Evolutionary conservation across 352 stramenopile genomes (phyloP), one percentile per base, ranked within the genome.

Genomic region (Phytophthora cryptogea): DNA sequence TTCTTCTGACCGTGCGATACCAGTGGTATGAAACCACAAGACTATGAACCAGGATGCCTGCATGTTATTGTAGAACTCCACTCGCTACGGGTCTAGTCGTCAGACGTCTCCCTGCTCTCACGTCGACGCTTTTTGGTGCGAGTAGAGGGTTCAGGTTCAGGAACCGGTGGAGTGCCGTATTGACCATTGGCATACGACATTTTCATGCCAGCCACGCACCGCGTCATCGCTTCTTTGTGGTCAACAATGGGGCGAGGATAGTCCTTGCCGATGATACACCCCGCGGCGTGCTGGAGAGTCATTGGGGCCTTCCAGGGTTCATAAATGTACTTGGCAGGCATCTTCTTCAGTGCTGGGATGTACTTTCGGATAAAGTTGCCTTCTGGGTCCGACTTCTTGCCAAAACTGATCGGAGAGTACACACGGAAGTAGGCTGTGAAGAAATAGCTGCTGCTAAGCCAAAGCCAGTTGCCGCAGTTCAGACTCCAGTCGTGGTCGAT

Each of bases 391-490:
- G 88, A 98, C 65, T 99, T 99, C 67, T 98, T 98, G 8, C 87
- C 89, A 62, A 98, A 98, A 1, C 83, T 83, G 45, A 92, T 86
- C 3, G 95, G 95, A 6, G 80, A 97, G 56, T 99, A 99, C 54
- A 97, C 96, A 47, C 96, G 89, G 68, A 98, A 99, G 76, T 99
- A 99, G 57, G 98, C 96, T 39, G 96, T 96, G 61, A 99, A 99
- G 78, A 98, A 98, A 16, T 88, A 91, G 32, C 83, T 96, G 55
- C 88, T 97, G 40, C 81, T 96, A 31, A 99, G 85, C 96, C 97
- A 98, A 51, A 97, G 83, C 96, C 97, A 99, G 66, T 99, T 99
- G 62, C 96, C 97, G 36, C 88, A 93, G 78, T 99, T 99, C 46
- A 99, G 80, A 42, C 83, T 88, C 85, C 96, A 99, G 73, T 99